Base-by-base conservation (phyloP, 2,329 filamentous ascomycete species). In the Ophiocordyceps sinensis region DNA sequence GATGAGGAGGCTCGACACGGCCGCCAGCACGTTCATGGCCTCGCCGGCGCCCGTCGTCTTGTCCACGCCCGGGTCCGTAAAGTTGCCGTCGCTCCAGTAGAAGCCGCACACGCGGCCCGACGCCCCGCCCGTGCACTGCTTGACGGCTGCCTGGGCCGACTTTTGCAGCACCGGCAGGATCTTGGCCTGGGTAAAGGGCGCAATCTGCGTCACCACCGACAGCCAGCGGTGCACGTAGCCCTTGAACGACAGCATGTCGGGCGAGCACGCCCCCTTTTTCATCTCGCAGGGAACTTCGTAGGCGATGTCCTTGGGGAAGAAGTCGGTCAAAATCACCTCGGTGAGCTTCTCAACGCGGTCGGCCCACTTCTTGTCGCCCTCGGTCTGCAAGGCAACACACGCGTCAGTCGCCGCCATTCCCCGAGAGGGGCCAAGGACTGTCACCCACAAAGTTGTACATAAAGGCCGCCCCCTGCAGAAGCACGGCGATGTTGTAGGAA, bases 211-310 rank as follows among this genome's bases (percentile, higher is more conserved):
- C 1, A 73, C 67, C 19, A 71, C 66, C 4, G 73, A 67, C 49
- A 85, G 64, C 76, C 79, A 83, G 34, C 77, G 71, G 49, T 77
- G 69, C 15, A 84, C 64, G 43, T 79, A 78, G 32, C 79, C 80
- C 59, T 85, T 85, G 71, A 82, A 87, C 2, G 75, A 75, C 44
- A 75, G 60, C 67, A 86, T 82, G 51, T 89, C 85, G 38, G 73
- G 67, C 43, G 79, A 79, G 64, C 85, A 89, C 17, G 62, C 69
- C 19, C 53, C 60, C 3, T 67, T 61, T 26, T 55, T 50, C 29
- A 53, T 51, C 49, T 86, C 82, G 61, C 84, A 89, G 12, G 76
- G 66, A 3, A 74, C 60, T 57, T 89, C 84, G 42, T 64, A 75
- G 49, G 82, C 76, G 48, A 81, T 66, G 35, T 68, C 68, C 13